phyloP scores from a whole-genome alignment of 805 yeast species.

The Lipomyces orientalis region DNA sequence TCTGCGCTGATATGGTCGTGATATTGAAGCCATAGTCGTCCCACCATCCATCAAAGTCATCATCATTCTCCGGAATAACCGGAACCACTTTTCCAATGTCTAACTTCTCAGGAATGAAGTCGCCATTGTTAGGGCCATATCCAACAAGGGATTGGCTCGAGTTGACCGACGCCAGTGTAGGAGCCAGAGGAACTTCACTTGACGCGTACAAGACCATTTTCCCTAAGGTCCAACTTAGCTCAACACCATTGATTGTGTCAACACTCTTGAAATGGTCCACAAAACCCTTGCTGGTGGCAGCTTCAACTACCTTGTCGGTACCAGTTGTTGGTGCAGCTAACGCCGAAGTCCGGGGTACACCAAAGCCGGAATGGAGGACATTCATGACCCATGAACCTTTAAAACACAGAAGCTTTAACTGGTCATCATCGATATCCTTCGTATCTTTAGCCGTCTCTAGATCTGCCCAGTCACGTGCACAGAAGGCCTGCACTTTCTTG shows the following conservation, averaged over 20 bases:
- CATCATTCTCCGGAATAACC: slow-evolving; percentile 12
- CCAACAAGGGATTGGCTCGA: slow-evolving; percentile 20
- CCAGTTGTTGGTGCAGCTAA: slow-evolving; percentile 14
- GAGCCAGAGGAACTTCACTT: slow-evolving; percentile 55
- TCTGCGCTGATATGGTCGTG: slow-evolving; percentile 18
- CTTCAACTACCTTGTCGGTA: slow-evolving; percentile 16
- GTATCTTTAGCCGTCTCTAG: slow-evolving; percentile 54
- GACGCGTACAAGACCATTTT: slow-evolving; percentile 83
- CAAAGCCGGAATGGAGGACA: slow-evolving; percentile 90
- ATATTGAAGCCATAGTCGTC: slow-evolving; percentile 17
- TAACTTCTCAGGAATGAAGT: slow-evolving; percentile 13
- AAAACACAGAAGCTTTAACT: slow-evolving; percentile 80
- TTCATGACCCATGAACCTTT: slow-evolving; percentile 94
- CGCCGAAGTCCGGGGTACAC: slow-evolving; percentile 66
- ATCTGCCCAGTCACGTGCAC: slow-evolving; percentile 74
- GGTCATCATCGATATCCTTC: slow-evolving; percentile 64
- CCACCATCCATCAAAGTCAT: slow-evolving; percentile 1
- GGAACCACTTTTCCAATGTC: slow-evolving; percentile 18
- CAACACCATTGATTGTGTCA: slow-evolving; percentile 77
- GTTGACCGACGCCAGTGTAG: slow-evolving; percentile 6
- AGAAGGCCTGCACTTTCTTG: slow-evolving; percentile 68
- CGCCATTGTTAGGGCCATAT: slow-evolving; percentile 31
- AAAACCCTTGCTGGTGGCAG: slow-evolving; percentile 7
- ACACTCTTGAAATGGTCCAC: slow-evolving; percentile 76
- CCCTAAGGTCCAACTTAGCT: slow-evolving; percentile 95